Percentiles rank a stretch among this genome's conserved stretches.
These are phyloP conservation scores for Prunus davidiana DNA, from an alignment of 306 rosid genomes.

Conservation along the genomic window DNA sequence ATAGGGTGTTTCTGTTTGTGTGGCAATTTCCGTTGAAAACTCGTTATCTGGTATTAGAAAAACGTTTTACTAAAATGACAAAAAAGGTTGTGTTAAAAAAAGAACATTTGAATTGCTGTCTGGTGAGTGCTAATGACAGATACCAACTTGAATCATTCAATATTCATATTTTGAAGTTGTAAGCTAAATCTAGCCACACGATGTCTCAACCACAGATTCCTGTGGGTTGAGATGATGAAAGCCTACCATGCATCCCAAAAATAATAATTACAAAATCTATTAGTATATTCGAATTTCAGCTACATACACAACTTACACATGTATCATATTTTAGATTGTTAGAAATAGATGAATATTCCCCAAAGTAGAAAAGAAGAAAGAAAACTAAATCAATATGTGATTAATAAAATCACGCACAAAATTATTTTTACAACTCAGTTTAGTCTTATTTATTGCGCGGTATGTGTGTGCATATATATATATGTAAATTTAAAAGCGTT, in stretches of 20 bases:
- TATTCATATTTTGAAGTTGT: background rate
- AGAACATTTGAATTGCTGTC: slow-evolving; percentile 8
- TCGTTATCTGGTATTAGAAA: background rate
- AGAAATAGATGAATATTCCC: no score
- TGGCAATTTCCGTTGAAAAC: background rate
- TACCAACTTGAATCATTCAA: slow-evolving; percentile 19
- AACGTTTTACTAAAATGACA: background rate
- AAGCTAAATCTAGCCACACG: background rate
- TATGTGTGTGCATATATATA: no score
- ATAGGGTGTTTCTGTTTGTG: background rate
- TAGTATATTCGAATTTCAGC: background rate
- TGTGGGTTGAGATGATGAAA: background rate
- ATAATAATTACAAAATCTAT: background rate
- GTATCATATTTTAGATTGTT: no score
- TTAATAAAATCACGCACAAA: no score
- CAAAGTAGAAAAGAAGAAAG: no score
- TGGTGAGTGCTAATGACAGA: slow-evolving; percentile 31
- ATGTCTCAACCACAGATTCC: slow-evolving; percentile 13
- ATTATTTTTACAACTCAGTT: no score
- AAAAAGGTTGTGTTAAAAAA: background rate
- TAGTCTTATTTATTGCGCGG: no score
- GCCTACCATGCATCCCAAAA: slow-evolving; percentile 20
- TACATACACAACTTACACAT: background rate
- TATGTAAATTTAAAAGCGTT: no score
- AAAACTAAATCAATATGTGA: no score